phyloP scores from a whole-genome alignment of 2,329 filamentous ascomycete genomes.

The Alternaria longipes region DNA sequence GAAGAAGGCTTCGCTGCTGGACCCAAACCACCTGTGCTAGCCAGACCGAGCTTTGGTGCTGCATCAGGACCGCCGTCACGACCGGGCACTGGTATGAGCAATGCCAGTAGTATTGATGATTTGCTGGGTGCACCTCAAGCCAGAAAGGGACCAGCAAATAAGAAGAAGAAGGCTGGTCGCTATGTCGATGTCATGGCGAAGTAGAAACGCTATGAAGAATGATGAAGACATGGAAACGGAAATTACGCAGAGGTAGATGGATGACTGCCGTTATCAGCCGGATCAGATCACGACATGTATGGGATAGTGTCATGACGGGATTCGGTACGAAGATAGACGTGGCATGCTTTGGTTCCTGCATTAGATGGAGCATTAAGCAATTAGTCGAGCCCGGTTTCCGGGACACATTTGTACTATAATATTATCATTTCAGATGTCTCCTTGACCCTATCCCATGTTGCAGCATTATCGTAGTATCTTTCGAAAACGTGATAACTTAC shows the following conservation, averaged over 20 bases:
- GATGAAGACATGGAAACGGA: neutral
- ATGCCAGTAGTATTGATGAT: slow-evolving; percentile 95
- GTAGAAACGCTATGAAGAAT: neutral
- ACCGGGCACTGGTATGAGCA: slow-evolving; percentile 83
- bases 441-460: neutral
- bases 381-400: neutral
- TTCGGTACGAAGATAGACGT: neutral
- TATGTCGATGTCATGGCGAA: slow-evolving; percentile 82
- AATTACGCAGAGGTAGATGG: neutral
- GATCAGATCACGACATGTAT: neutral
- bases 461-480: neutral
- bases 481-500: neutral
- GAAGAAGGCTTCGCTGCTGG: slow-evolving; percentile 31
- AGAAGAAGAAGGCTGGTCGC: slow-evolving; percentile 82
- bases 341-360: slow-evolving; percentile 3
- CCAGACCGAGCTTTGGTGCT: slow-evolving; percentile 35
- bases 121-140: slow-evolving; percentile 78
- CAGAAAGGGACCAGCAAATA: slow-evolving; percentile 64
- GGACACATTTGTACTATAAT: slow-evolving; percentile 1
- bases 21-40: slow-evolving; percentile 34
- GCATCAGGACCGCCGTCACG: slow-evolving; percentile 45
- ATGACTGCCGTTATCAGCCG: neutral
- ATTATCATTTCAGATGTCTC: neutral
- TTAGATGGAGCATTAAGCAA: slow-evolving; percentile 1
- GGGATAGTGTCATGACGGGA: neutral